Evolutionary conservation across 208 protist species (phyloP).

Genomic region (Trypanosoma conorhini): DNA sequence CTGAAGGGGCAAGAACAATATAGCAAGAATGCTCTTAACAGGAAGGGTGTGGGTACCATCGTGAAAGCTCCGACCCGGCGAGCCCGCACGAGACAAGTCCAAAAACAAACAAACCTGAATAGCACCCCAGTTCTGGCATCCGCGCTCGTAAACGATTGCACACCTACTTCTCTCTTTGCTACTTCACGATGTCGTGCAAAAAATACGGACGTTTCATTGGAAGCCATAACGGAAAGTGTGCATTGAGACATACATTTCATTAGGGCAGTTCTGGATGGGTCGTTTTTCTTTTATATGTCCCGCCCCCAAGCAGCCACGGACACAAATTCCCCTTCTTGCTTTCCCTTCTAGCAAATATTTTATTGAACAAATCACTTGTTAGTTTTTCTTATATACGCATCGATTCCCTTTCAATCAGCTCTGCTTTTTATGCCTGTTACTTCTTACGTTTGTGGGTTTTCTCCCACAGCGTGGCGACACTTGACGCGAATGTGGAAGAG

Average conservation of each 20-base stretch:
- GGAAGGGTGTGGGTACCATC: neutral
- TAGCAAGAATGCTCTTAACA: neutral
- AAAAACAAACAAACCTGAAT: neutral
- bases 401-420: neutral
- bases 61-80: neutral
- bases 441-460: conserved; percentile 91
- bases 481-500: conserved; percentile 52
- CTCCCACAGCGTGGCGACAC: conserved; percentile 71
- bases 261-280: neutral
- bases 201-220: neutral
- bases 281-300: neutral
- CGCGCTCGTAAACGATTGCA: no score
- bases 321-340: no score
- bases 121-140: neutral
- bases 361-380: neutral
- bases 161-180: neutral
- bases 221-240: neutral
- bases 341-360: neutral
- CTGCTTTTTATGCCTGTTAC: conserved; percentile 32
- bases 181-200: neutral
- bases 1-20: no score
- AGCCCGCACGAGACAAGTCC: neutral
- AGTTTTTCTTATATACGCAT: neutral
- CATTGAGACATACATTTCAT: no score
- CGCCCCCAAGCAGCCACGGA: no score